phyloP scores from a whole-genome alignment of 495 filamentous ascomycete genomes.

The Parathielavia hyrcaniae region DNA sequence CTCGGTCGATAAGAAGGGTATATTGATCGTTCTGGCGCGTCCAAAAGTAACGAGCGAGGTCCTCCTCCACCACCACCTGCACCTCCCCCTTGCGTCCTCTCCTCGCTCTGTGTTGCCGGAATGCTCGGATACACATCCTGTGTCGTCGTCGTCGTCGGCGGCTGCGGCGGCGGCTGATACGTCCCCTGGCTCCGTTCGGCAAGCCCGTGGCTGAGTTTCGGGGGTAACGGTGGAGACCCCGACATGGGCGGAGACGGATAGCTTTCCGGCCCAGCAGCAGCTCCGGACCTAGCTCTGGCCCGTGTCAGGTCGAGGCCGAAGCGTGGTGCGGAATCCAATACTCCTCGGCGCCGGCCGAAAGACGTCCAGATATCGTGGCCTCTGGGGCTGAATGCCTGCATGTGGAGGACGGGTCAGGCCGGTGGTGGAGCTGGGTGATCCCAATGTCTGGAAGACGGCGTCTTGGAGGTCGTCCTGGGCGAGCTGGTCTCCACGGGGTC shows the following conservation, averaged over 20 bases:
- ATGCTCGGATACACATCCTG: slow-evolving; percentile 46
- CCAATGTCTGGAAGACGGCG: slow-evolving; percentile 25
- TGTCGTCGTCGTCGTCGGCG: too few species aligned
- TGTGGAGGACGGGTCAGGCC: slow-evolving; percentile 32
- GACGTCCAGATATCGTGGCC: slow-evolving; percentile 43
- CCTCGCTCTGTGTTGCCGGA: slow-evolving; percentile 40
- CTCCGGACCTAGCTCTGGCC: slow-evolving; percentile 61
- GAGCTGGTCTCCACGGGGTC: slow-evolving; percentile 17
- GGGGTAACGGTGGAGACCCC: slow-evolving; percentile 64
- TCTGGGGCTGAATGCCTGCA: slow-evolving; percentile 44
- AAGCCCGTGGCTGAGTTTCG: slow-evolving; percentile 55
- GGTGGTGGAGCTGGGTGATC: slow-evolving; percentile 27
- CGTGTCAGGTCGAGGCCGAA: slow-evolving; percentile 64
- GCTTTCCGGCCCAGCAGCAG: slow-evolving; percentile 57
- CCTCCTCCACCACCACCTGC: slow-evolving; percentile 33
- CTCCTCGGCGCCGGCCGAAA: slow-evolving; percentile 56
- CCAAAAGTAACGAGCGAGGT: slow-evolving; percentile 34
- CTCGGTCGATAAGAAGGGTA: slow-evolving; percentile 38
- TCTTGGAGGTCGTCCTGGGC: slow-evolving; percentile 16
- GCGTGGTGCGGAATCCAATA: slow-evolving; percentile 59
- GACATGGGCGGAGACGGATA: slow-evolving; percentile 82
- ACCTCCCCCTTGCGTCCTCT: slow-evolving; percentile 28
- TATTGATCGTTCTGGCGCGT: slow-evolving; percentile 36
- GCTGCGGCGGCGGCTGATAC: too few species aligned
- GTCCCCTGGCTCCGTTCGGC: slow-evolving; percentile 51